phyloP scores from a whole-genome alignment of 2,329 filamentous ascomycete genomes.

The Zasmidium citrigriseum region DNA sequence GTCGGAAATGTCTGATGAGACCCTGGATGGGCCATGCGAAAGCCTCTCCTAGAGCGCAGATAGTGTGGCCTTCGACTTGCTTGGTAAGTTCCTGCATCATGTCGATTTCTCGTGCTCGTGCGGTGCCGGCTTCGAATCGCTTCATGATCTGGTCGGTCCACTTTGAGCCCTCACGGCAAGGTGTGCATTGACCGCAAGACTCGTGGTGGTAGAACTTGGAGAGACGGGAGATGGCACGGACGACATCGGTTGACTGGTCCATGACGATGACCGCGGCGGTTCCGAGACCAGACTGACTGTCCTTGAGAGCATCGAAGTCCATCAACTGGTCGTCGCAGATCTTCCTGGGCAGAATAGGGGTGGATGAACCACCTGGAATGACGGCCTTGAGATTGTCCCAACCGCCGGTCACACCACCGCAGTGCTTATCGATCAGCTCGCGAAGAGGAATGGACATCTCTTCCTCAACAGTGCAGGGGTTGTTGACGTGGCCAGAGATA shows the following conservation, averaged over 20 bases:
- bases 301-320: conserved; percentile 98
- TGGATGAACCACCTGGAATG: conserved; percentile 95
- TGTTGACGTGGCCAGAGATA: conserved; percentile 98
- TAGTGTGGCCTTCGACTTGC: conserved; percentile 98
- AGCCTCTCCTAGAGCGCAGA: conserved; percentile 95
- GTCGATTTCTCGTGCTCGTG: conserved; percentile 89
- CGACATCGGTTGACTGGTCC: conserved; percentile 96
- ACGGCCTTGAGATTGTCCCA: conserved; percentile 97
- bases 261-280: conserved; percentile 98
- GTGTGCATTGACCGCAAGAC: conserved; percentile 96
- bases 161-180: conserved; percentile 98
- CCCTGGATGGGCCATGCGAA: conserved; percentile 99
- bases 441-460: conserved; percentile 98
- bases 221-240: conserved; percentile 88
- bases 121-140: conserved; percentile 89
- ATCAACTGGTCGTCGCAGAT: conserved; percentile 95
- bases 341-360: conserved; percentile 86
- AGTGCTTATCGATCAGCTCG: conserved; percentile 97
- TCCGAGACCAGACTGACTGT: conserved; percentile 93
- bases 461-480: conserved; percentile 96
- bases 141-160: conserved; percentile 99
- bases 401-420: conserved; percentile 90
- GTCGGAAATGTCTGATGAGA: conserved; percentile 96
- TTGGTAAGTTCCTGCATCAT: conserved; percentile 99
- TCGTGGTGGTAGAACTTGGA: conserved; percentile 98